Evolutionary conservation across 768 basidiomycete species (phyloP).

Genomic region (Holtermannia corniformis): DNA sequence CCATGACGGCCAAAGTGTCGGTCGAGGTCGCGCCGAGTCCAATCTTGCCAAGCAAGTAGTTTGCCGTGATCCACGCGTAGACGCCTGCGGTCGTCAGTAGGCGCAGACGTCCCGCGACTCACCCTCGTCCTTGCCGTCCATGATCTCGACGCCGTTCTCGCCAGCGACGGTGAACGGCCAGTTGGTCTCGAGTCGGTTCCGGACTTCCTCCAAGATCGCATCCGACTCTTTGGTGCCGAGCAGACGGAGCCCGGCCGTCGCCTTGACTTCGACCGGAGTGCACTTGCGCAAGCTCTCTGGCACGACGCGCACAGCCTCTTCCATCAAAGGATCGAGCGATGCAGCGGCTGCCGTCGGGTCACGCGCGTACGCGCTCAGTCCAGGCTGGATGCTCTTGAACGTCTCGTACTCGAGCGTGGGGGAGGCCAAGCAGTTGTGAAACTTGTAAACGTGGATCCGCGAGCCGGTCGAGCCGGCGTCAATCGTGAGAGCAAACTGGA

Average conservation of each 20-base stretch:
- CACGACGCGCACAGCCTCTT: constrained; percentile 69
- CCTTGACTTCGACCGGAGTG: constrained; percentile 83
- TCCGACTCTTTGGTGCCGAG: constrained; percentile 55
- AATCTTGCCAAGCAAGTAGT: constrained; percentile 75
- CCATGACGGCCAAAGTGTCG: constrained; percentile 77
- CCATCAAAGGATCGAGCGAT: constrained; percentile 66
- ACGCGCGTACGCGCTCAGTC: constrained; percentile 57
- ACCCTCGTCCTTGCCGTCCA: constrained; percentile 95
- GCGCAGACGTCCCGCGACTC: constrained; percentile 1
- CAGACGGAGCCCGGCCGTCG: constrained; percentile 76
- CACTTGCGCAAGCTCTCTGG: constrained; percentile 58
- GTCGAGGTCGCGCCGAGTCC: constrained; percentile 47
- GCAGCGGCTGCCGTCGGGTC: constrained; percentile 62
- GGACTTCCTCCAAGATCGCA: constrained; percentile 68
- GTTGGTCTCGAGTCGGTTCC: constrained; percentile 48
- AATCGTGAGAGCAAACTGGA: constrained; percentile 93
- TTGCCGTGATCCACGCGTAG: constrained; percentile 98
- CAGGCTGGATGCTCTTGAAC: constrained; percentile 72
- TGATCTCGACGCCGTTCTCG: constrained; percentile 64
- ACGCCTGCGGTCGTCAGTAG: constrained; percentile 44
- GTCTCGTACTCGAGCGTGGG: constrained; percentile 85
- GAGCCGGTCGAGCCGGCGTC: constrained; percentile 98
- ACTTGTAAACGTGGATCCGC: constrained; percentile 96
- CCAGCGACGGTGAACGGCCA: constrained; percentile 60
- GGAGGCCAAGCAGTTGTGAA: constrained; percentile 73